phyloP scores from a whole-genome alignment of 306 rosid genomes.

The Casuarina equisetifolia region DNA sequence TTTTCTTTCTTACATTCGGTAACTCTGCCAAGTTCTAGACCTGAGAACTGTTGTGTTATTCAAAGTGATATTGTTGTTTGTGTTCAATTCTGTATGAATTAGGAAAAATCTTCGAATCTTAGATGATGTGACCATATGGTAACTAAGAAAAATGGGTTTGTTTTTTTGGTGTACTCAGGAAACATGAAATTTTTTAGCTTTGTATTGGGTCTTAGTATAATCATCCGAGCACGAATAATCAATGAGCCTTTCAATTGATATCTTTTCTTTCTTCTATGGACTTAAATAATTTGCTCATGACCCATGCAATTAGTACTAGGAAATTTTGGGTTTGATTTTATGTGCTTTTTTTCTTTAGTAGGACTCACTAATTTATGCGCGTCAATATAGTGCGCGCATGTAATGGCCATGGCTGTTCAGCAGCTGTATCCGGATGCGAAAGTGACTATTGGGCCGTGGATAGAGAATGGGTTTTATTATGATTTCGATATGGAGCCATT shows the following conservation, averaged over 20 bases:
- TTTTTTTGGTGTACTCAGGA: neutral
- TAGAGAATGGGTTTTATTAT: constrained; percentile 90
- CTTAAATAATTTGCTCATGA: neutral
- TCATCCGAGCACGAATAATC: neutral
- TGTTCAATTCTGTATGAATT: neutral
- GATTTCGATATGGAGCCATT: constrained; percentile 87
- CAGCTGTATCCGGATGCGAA: constrained; percentile 88
- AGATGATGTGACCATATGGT: neutral
- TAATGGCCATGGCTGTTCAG: constrained; percentile 99
- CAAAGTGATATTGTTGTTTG: neutral
- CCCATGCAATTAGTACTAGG: neutral
- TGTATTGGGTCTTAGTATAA: neutral
- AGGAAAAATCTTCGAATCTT: neutral
- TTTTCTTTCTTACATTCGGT: neutral
- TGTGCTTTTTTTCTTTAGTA: constrained; percentile 15
- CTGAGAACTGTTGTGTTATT: neutral
- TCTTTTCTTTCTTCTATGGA: neutral
- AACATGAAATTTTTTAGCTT: neutral
- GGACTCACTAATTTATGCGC: constrained; percentile 24
- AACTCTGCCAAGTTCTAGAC: neutral
- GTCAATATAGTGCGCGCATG: constrained; percentile 85
- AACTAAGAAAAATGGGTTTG: neutral
- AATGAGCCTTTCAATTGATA: neutral
- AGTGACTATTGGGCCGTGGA: constrained; percentile 98
- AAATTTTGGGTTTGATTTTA: neutral